Base-by-base conservation (phyloP, 208 protist genomes). In the Pavlovales sp. region DNA sequence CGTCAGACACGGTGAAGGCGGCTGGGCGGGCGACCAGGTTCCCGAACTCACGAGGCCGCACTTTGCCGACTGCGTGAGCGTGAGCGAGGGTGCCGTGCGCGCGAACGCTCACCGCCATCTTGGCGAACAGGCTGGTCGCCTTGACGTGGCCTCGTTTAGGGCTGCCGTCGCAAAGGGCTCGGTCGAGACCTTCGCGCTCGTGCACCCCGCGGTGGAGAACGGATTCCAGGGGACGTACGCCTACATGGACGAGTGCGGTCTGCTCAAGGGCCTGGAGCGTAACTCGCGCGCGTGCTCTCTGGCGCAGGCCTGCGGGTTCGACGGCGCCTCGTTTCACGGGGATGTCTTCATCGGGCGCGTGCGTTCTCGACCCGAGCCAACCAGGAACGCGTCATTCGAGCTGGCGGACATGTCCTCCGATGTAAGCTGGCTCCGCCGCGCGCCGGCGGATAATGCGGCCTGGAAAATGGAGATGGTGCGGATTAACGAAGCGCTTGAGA, bases 161-260 rank as follows among this genome's bases (percentile, higher is more conserved):
- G 14, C 14, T 10, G 57, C 57, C 1, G 57, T 71, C n/a, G 80
- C 39, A 0, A 14, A 84, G 80, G 80, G 80, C 32, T 22, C n/a
- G 5, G 80, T 84, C 18, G 80, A 84, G 46, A 57, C 42, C n/a
- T 67, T 84, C 46, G 20, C 80, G 46, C 80, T 84, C 42, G n/a
- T 37, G 36, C 39, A 32, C 11, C 44, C 80, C 5, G 36, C 18
- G 44, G 32, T 7, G 32, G 0, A 1, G 44, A 71, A 34, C 2
- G 57, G 57, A 8, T 32, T 5, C 57, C 0, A 39, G 41, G 80
- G 80, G 44, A 34, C 40, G 8, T 84, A 75, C 44, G 28, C 40
- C 80, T 84, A 84, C 46, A 7, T 84, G 30, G 80, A 84, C 80
- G 80, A 84, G 46, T 30, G 4, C 36, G 80, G 44, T 0, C 14